A percentile compares a stretch with the other conserved stretches of the same genome.
These are phyloP conservation scores for Dactylellina sp. DNA, from an alignment of 2,329 filamentous ascomycete species.

Conservation along the genomic window DNA sequence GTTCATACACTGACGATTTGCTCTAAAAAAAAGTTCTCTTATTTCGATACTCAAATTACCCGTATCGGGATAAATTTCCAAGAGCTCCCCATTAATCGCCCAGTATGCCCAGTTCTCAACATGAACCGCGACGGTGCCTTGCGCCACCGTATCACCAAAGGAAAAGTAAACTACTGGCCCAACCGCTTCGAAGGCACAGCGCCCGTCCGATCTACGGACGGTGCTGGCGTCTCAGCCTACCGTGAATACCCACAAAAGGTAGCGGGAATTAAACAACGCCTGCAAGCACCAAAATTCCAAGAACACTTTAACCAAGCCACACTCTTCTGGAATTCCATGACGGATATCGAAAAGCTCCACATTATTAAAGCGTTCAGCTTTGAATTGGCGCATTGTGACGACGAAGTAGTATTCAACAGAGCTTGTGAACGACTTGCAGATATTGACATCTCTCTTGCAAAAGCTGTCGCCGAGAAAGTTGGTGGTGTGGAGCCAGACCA, in stretches of 20 bases:
- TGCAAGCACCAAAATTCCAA: conserved; percentile 78
- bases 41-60: conserved; percentile 76
- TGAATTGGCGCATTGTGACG: conserved; percentile 84
- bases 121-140: conserved; percentile 80
- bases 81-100: conserved; percentile 80
- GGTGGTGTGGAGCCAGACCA: conserved; percentile 71
- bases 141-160: conserved; percentile 78
- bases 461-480: conserved; percentile 76
- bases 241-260: conserved; percentile 75
- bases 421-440: conserved; percentile 75
- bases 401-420: conserved; percentile 78
- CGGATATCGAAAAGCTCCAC: conserved; percentile 74
- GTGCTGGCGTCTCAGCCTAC: conserved; percentile 73
- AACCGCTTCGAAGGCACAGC: conserved; percentile 75
- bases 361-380: conserved; percentile 73
- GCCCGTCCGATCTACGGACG: conserved; percentile 69
- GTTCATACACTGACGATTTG: conserved; percentile 66
- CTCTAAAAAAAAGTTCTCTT: conserved; percentile 65
- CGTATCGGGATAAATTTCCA: conserved; percentile 80
- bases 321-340: conserved; percentile 83
- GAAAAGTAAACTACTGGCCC: conserved; percentile 82
- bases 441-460: conserved; percentile 77
- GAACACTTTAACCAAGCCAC: conserved; percentile 83
- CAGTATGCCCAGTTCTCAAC: conserved; percentile 80
- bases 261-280: conserved; percentile 76